Evolutionary conservation across 345 rosid genomes (phyloP).

Genomic region (Trapa incisa): DNA sequence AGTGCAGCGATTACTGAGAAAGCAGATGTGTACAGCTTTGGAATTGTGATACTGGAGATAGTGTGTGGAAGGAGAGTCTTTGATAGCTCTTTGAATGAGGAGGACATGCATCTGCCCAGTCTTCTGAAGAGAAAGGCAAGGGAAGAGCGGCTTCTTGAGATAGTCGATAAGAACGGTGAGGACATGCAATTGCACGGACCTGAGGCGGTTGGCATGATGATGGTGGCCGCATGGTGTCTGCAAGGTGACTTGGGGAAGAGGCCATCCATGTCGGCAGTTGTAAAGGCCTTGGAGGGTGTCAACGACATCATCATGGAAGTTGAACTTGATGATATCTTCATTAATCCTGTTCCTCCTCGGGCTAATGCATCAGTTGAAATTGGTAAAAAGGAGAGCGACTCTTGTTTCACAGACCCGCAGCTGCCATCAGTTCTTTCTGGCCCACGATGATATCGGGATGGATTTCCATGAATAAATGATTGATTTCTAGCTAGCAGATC

Average conservation of each 20-base stretch:
- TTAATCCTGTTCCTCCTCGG: neutral
- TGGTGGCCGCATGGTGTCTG: constrained; percentile 5
- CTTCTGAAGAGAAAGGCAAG: constrained; percentile 3
- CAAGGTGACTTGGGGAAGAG: constrained; percentile 3
- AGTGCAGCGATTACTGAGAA: neutral
- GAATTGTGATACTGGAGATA: constrained; percentile 5
- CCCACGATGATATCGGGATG: neutral
- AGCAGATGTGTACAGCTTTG: constrained; percentile 3
- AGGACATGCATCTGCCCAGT: neutral
- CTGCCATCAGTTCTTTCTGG: neutral
- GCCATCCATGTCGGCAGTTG: constrained; percentile 1
- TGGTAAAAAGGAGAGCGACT: neutral
- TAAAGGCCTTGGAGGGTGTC: constrained; percentile 6
- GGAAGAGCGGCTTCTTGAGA: neutral
- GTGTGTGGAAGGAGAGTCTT: constrained; percentile 1
- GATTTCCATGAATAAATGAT: neutral
- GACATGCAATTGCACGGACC: neutral
- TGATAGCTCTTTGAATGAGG: neutral
- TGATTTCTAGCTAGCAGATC: neutral
- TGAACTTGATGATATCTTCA: neutral
- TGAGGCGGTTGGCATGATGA: neutral
- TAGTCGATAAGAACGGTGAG: neutral
- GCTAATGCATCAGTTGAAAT: neutral
- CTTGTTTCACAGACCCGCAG: neutral
- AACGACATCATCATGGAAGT: neutral